Evolutionary conservation across 257 asterid species (phyloP), one percentile per base, ranked within the genome.

Genomic region (Lavandula angustifolia): DNA sequence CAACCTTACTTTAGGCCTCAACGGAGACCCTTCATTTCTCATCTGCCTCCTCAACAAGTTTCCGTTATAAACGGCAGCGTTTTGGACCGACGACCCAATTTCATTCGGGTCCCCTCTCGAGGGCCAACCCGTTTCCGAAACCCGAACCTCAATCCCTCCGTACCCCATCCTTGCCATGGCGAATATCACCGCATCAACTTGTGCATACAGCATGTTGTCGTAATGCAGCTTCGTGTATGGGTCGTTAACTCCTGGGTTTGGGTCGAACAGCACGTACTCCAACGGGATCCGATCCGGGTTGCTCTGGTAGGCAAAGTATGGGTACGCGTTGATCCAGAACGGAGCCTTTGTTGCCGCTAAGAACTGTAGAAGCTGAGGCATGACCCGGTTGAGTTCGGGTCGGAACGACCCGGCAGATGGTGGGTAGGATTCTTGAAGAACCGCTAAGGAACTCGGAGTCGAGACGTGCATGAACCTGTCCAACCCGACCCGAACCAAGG

Each of bases 111-210:
- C 98, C 13, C 98, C 98, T 51, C 85, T 92, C 2, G 96, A 87
- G 62, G 98, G 96, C 98, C 98, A 92, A 0, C 98, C 98, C 1
- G 98, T 87, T 72, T 92, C 98, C 9, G 98, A 89, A 69, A 92
- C 79, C 81, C 89, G 96, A 14, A 92, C 60, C 18, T 78, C 50
- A 46, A 87, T 89, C 33, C 74, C 81, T 57, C 82, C 81, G 66
- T 78, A 89, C 16, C 96, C 98, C 1, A 92, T 50, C 60, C 77
- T 75, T 33, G 82, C 85, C 66, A 89, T 60, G 0, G 98, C 98
- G 0, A 87, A 73, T 32, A 86, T 78, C 1, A 84, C 90, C 4
- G 96, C 98, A 71, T 92, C 98, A 11, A 88, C 80, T 73, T 91
- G 98, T 10, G 98, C 95, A 46, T 79, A 74, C 18, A 92, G 78